These are phyloP conservation scores for Daedaleopsis sinensis DNA, from an alignment of 768 basidiomycete species.

Conservation along the genomic window DNA sequence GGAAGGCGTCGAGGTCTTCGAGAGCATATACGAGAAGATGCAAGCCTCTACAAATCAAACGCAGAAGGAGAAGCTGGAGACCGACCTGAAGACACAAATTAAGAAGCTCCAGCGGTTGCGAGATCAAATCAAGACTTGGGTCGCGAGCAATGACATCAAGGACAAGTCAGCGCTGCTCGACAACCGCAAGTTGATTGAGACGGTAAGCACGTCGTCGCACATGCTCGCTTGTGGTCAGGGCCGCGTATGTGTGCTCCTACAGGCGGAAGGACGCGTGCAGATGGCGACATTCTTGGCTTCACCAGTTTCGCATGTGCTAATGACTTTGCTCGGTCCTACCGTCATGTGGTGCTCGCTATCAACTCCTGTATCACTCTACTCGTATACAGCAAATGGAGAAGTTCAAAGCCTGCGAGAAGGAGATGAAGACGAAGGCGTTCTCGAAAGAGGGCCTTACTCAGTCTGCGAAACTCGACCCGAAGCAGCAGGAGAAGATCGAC, in stretches of 20 bases:
- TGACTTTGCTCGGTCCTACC: conserved; percentile 10
- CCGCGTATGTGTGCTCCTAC: conserved; percentile 2
- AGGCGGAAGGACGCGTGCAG: conserved; percentile 17
- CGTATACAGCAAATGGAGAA: conserved; percentile 97
- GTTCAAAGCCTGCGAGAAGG: conserved; percentile 99
- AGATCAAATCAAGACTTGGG: conserved; percentile 95
- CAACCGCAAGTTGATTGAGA: conserved; percentile 95
- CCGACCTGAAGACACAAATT: conserved; percentile 96
- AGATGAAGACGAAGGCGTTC: conserved; percentile 99
- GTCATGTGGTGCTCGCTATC: conserved; percentile 24
- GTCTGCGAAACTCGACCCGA: conserved; percentile 92
- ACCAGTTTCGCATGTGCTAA: conserved; percentile 8
- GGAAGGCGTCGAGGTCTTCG: conserved; percentile 94
- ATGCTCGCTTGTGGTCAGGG: conserved; percentile 6
- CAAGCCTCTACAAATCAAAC: conserved; percentile 93
- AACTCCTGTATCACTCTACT: conserved; percentile 27
- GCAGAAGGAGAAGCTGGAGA: conserved; percentile 98
- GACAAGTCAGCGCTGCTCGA: conserved; percentile 94
- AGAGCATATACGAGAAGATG: conserved; percentile 98
- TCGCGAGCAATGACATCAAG: conserved; percentile 97
- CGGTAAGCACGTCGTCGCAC: conserved; percentile 57
- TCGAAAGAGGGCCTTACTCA: conserved; percentile 98
- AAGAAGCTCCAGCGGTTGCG: conserved; percentile 88
- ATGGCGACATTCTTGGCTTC: conserved; percentile 7
- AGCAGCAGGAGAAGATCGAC: conserved; percentile 95